Evolutionary conservation across 1,284 basidiomycete genomes (phyloP), one percentile per base, ranked within the genome.

Genomic region (Fistulina hepatica): DNA sequence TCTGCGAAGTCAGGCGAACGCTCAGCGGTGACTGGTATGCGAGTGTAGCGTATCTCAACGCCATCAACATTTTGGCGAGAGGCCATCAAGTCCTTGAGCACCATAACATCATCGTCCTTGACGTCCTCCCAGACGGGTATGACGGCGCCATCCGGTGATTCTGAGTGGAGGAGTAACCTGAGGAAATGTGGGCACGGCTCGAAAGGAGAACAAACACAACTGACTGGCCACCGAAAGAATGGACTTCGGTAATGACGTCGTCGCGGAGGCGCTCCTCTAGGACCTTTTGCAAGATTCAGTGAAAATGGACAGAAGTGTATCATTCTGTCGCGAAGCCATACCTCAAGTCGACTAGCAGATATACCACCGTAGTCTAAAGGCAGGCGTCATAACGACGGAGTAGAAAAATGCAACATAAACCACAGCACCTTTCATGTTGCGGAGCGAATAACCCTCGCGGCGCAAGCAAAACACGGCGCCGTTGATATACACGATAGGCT

Each of bases 41-140:
- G 78, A 40, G 71, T 68, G 56, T 94, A 97, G 38, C 73, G 67
- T 20, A 97, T 66, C 41, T 81, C 73, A 20, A 84, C 64, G 15
- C 65, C 64, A 11, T 68, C 56, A 0, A 54, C 55, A 9, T 63
- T 58, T 20, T 61, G 65, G 26, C 69, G 67, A 4, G 67, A 57
- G 23, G 73, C 72, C 93, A 98, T 97, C 40, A 97, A 75, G 41
- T 95, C 90, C 50, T 89, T 84, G 26, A 97, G 67, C 0, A 91
- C 89, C 25, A 78, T 74, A 8, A 98, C 82, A 48, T 91, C 74
- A 5, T 72, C 61, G n/a, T 73, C 59, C 33, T 74, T 69, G 2
- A 88, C 86, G 49, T 91, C 86, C 58, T 97, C 94, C 95, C 95
- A 99, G 2, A 97, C 67, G 0, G 95, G 94, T 6, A 94, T 76